phyloP scores from a whole-genome alignment of 2,329 filamentous ascomycete genomes.

The Cytospora leucostoma region DNA sequence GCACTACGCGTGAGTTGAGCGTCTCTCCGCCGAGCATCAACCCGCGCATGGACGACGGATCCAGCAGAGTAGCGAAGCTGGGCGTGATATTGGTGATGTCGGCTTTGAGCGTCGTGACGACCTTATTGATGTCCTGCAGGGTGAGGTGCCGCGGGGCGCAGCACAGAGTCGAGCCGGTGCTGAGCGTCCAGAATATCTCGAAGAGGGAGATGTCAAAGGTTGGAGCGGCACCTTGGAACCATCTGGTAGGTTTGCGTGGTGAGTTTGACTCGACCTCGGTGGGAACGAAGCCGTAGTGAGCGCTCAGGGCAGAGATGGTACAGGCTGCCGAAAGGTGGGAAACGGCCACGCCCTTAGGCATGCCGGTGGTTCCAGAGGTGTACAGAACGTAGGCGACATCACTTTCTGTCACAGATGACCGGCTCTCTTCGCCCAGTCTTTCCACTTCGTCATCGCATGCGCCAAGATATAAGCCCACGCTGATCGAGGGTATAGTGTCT shows the following conservation, averaged over 20 bases:
- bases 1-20: conserved; percentile 37
- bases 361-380: conserved; percentile 40
- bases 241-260: conserved; percentile 31
- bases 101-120: conserved; percentile 32
- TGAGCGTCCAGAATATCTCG: conserved; percentile 20
- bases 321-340: conserved; percentile 34
- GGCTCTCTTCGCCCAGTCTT: neutral
- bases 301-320: conserved; percentile 37
- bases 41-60: conserved; percentile 29
- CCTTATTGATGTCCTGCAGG: conserved; percentile 28
- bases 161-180: conserved; percentile 18
- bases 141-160: conserved; percentile 14
- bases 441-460: conserved; percentile 12
- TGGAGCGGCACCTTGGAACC: conserved; percentile 20
- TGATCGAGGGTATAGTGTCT: conserved; percentile 16
- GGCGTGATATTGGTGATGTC: conserved; percentile 43
- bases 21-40: conserved; percentile 41
- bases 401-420: conserved; percentile 5
- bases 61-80: conserved; percentile 34
- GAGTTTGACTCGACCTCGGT: conserved; percentile 29
- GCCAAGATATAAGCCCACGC: neutral
- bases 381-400: conserved; percentile 39
- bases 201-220: conserved; percentile 27
- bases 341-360: conserved; percentile 38
- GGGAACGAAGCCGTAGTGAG: conserved; percentile 32